phyloP scores from a whole-genome alignment of 345 rosid species.

The Euphorbia peplus region DNA sequence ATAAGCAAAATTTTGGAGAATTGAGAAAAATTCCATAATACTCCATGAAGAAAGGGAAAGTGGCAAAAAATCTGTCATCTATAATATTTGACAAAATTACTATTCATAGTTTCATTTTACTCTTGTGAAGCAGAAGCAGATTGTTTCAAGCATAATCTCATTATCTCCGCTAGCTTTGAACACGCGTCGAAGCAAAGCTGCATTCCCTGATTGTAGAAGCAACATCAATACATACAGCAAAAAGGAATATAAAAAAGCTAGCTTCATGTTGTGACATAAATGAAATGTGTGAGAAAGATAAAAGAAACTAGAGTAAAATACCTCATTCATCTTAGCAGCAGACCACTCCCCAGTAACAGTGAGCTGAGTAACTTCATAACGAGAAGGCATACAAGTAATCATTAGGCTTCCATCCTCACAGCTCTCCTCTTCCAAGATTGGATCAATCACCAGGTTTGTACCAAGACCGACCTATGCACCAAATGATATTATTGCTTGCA shows the following conservation, averaged over 20 bases:
- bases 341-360: constrained; percentile 86
- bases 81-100: background rate
- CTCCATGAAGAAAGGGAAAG: background rate
- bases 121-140: constrained; percentile 51
- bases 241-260: too few species aligned
- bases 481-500: constrained; percentile 9
- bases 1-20: background rate
- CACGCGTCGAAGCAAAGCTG: constrained; percentile 89
- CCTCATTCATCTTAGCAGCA: constrained; percentile 73
- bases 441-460: constrained; percentile 72
- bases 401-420: constrained; percentile 81
- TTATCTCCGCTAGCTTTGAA: constrained; percentile 67
- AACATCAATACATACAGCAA: background rate
- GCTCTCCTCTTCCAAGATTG: constrained; percentile 78
- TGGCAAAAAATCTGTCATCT: constrained; percentile 1
- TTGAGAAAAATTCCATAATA: constrained; percentile 5
- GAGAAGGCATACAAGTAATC: constrained; percentile 88
- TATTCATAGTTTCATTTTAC: constrained; percentile 17
- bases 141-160: constrained; percentile 81
- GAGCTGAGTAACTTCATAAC: constrained; percentile 83
- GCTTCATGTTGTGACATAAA: background rate
- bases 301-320: constrained; percentile 5
- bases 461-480: constrained; percentile 66
- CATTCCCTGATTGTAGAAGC: constrained; percentile 63
- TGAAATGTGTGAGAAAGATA: background rate